Evolutionary conservation across 164 flowering plant species (phyloP).

Genomic region (Nymphaea thermarum): DNA sequence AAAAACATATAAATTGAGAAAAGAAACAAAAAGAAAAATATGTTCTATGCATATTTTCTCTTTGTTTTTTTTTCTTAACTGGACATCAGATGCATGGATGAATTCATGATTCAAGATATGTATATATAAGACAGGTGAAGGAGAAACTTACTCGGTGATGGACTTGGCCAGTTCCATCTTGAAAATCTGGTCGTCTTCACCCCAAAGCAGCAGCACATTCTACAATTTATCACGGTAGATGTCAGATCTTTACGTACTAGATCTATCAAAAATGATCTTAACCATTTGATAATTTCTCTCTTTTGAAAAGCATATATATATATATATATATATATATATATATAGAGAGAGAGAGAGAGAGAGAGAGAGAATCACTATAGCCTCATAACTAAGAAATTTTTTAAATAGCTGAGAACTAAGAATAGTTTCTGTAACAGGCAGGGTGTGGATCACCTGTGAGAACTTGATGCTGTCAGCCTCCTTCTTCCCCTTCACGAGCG

Average conservation of each 20-base stretch:
- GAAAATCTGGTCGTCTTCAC: constrained; percentile 78
- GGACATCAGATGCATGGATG: not conserved
- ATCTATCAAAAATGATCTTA: too few species aligned
- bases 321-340: too few species aligned
- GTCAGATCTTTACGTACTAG: too few species aligned
- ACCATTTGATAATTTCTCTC: too few species aligned
- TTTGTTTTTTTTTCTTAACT: not conserved
- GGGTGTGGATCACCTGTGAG: constrained; percentile 35
- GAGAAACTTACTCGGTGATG: constrained; percentile 58
- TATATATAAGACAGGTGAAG: not conserved
- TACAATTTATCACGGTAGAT: constrained; percentile 12
- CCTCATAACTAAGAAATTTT: too few species aligned
- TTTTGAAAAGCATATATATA: too few species aligned
- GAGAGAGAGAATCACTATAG: too few species aligned
- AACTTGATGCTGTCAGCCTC: constrained; percentile 44
- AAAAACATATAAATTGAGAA: not conserved
- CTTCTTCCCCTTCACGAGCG: constrained; percentile 49
- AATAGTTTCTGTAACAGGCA: too few species aligned
- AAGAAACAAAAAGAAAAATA: not conserved
- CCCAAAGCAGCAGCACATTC: constrained; percentile 89
- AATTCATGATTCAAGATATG: not conserved
- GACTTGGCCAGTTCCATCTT: constrained; percentile 57
- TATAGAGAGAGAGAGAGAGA: too few species aligned
- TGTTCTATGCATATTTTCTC: not conserved
- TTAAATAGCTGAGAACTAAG: too few species aligned